Percentiles rank a stretch among this genome's conserved stretches.
phyloP scores from a whole-genome alignment of 768 basidiomycete species.

The Trametes maxima region DNA sequence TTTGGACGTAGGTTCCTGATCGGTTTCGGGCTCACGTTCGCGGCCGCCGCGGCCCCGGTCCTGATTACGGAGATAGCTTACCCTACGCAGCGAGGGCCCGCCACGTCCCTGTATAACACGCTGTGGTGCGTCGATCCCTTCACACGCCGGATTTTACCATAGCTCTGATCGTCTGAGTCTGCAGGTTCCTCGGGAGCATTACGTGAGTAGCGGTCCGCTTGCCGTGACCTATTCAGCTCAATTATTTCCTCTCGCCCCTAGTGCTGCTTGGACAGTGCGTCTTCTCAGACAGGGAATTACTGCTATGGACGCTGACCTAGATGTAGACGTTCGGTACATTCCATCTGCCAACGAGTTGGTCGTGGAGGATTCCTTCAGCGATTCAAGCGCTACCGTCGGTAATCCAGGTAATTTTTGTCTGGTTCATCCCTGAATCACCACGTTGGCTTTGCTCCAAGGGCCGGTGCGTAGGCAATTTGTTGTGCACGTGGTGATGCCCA shows the following conservation, averaged over 20 bases:
- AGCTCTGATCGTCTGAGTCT: neutral
- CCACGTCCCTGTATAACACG: constrained; percentile 48
- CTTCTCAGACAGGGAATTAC: too few relatives aligned
- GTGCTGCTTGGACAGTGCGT: constrained; percentile 32
- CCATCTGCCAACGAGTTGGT: constrained; percentile 40
- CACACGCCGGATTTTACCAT: neutral
- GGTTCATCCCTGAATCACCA: constrained; percentile 45
- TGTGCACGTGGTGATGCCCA: neutral
- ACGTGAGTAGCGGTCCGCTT: constrained; percentile 29
- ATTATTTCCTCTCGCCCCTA: neutral
- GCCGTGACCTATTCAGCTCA: neutral
- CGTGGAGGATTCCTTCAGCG: constrained; percentile 48
- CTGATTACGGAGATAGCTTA: constrained; percentile 55
- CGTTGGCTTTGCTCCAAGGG: constrained; percentile 43
- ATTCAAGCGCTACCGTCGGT: constrained; percentile 39
- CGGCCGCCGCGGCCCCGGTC: constrained; percentile 47
- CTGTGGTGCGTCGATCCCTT: constrained; percentile 40
- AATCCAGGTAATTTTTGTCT: constrained; percentile 39
- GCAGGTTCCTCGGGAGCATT: constrained; percentile 39
- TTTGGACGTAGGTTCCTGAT: constrained; percentile 36
- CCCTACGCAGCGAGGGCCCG: constrained; percentile 47
- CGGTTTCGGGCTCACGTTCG: constrained; percentile 47
- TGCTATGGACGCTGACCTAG: neutral
- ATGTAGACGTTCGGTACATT: constrained; percentile 45
- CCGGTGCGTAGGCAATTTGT: constrained; percentile 23